These are phyloP conservation scores for Mesembryanthemum crystallinum DNA, from an alignment of 148 eudicot species.

Conservation along the genomic window DNA sequence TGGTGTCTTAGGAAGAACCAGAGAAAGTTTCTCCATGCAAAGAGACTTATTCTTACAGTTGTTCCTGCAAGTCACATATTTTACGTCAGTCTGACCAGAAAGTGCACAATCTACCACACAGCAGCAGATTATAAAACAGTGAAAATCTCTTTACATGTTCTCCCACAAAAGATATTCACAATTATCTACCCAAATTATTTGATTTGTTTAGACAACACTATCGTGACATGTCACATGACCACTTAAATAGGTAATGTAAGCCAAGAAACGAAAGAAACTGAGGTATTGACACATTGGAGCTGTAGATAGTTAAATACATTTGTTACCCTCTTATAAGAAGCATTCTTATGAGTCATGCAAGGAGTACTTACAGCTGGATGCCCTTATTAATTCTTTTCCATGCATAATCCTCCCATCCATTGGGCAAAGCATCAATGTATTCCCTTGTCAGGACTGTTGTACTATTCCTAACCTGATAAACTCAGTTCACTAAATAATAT, in stretches of 20 bases:
- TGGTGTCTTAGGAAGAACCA: constrained; percentile 79
- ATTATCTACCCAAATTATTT: not conserved
- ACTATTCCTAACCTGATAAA: constrained; percentile 89
- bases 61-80: constrained; percentile 50
- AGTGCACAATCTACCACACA: not conserved
- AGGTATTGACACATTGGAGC: too few relatives aligned
- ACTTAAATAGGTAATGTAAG: not conserved
- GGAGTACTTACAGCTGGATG: constrained; percentile 69
- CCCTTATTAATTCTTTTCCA: constrained; percentile 97
- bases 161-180: not conserved
- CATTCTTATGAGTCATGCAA: constrained; percentile 4
- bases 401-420: constrained; percentile 96
- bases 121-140: not conserved
- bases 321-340: not conserved
- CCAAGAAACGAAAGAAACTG: not conserved
- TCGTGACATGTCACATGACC: not conserved
- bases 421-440: constrained; percentile 86
- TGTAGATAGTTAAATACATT: not conserved
- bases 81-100: constrained; percentile 14
- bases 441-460: constrained; percentile 87
- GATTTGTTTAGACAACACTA: not conserved
- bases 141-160: not conserved
- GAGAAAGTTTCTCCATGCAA: constrained; percentile 92
- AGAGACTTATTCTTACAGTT: constrained; percentile 74
- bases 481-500: constrained; percentile 64